A percentile compares a stretch with the other conserved stretches of the same genome.
These are phyloP conservation scores for Eucalyptus pauciflora DNA, from an alignment of 345 rosid genomes.

Conservation along the genomic window DNA sequence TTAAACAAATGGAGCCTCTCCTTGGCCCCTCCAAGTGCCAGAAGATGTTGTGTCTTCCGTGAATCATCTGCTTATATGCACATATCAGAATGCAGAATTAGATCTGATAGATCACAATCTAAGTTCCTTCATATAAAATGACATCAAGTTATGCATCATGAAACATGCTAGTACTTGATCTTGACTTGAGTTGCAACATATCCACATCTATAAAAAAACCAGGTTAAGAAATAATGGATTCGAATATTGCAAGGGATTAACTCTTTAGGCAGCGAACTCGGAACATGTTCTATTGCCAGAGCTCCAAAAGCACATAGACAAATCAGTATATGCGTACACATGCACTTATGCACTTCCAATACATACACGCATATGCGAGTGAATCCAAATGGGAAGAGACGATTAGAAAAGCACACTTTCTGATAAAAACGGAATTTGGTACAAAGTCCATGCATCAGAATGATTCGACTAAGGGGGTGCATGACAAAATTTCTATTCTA, in stretches of 20 bases:
- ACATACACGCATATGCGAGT: neutral
- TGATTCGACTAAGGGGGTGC: neutral
- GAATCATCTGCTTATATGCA: slow-evolving; percentile 13
- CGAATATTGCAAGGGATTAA: neutral
- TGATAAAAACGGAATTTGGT: neutral
- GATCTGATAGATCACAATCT: neutral
- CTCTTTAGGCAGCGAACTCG: neutral
- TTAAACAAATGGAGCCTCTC: slow-evolving; percentile 16
- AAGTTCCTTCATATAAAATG: neutral
- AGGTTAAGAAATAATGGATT: neutral
- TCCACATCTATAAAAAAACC: neutral
- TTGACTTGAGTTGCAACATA: neutral
- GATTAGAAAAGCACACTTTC: neutral
- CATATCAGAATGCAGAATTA: neutral
- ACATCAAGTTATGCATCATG: neutral
- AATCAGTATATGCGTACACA: neutral
- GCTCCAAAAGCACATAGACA: neutral
- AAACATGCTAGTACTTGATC: neutral
- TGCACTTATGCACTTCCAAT: neutral
- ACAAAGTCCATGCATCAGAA: neutral
- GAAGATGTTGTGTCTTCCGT: slow-evolving; percentile 8
- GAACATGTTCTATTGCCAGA: neutral
- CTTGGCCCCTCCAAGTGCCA: slow-evolving; percentile 18
- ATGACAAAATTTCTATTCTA: too few relatives aligned
- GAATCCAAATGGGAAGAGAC: neutral